Percentiles rank a stretch among this genome's conserved stretches.
Conservation (phyloP, 352 stramenopile species). For the Phytophthora pistaciae region DNA sequence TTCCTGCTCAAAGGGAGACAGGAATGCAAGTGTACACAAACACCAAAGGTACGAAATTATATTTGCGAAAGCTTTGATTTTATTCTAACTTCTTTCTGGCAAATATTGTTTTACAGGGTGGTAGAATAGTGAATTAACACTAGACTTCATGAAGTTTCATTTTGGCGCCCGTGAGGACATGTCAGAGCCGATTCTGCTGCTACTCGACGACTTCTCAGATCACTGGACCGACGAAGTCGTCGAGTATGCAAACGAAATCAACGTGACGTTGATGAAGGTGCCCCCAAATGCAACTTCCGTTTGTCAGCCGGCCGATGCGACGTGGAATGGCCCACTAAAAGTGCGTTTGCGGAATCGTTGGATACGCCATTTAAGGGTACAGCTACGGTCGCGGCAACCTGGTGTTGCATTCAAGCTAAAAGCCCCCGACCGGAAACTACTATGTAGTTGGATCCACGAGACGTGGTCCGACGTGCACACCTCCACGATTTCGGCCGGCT, state of each 20-base stretch:
- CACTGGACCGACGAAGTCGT: not conserved
- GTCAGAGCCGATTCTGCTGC: not conserved
- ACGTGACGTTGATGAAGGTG: not conserved
- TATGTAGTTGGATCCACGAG: not conserved
- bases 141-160: not conserved
- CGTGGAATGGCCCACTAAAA: not conserved
- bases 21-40: not conserved
- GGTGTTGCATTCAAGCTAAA: not conserved
- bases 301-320: too few relatives aligned
- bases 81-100: not conserved
- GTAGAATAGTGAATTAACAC: not conserved
- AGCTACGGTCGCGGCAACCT: not conserved
- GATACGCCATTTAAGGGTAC: not conserved
- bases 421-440: not conserved
- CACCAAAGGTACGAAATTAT: not conserved
- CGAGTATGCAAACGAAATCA: not conserved
- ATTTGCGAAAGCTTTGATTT: not conserved
- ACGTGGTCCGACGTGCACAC: not conserved
- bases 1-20: not conserved
- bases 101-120: too few relatives aligned
- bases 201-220: not conserved
- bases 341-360: not conserved
- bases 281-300: not conserved
- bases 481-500: not conserved
- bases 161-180: not conserved